phyloP scores from a whole-genome alignment of 192 early-diverging fungal genomes.

The Coemansia sp. region DNA sequence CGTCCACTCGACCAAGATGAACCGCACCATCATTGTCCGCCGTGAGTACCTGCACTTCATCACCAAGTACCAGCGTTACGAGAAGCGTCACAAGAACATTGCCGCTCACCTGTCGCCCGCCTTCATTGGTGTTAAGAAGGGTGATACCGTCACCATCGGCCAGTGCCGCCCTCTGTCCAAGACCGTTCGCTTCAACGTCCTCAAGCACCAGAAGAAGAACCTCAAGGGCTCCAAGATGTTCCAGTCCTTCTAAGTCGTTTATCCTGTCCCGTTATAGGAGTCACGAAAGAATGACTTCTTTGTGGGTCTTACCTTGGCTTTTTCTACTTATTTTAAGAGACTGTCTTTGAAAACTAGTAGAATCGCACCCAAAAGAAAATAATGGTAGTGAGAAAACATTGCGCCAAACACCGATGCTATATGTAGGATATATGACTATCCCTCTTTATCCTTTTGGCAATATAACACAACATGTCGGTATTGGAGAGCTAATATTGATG shows the following conservation, averaged over 20 bases:
- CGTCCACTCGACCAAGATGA: constrained; percentile 96
- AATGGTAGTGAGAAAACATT: too few relatives aligned
- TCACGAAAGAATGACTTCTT: too few relatives aligned
- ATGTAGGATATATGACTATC: too few relatives aligned
- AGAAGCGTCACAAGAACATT: constrained; percentile 99
- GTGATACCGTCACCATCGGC: constrained; percentile 95
- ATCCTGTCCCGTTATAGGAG: too few relatives aligned
- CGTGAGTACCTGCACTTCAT: constrained; percentile 99
- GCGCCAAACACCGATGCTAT: too few relatives aligned
- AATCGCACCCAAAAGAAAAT: too few relatives aligned
- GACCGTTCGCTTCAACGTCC: constrained; percentile 99
- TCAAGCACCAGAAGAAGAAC: constrained; percentile 87
- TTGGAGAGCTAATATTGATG: too few relatives aligned
- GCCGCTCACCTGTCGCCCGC: constrained; percentile 92
- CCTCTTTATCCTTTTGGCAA: too few relatives aligned
- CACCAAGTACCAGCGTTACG: constrained; percentile 99
- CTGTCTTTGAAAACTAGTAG: too few relatives aligned
- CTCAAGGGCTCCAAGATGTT: constrained; percentile 85
- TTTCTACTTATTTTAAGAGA: neutral
- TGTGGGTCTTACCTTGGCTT: constrained; percentile 1
- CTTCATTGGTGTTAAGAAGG: constrained; percentile 86
- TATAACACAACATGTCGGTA: too few relatives aligned
- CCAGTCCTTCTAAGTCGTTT: constrained; percentile 77
- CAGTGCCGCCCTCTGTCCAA: constrained; percentile 99
- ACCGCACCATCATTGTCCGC: constrained; percentile 97